Base-by-base conservation (phyloP, 2,329 filamentous ascomycete species). In the Penicillium sumatraense region DNA sequence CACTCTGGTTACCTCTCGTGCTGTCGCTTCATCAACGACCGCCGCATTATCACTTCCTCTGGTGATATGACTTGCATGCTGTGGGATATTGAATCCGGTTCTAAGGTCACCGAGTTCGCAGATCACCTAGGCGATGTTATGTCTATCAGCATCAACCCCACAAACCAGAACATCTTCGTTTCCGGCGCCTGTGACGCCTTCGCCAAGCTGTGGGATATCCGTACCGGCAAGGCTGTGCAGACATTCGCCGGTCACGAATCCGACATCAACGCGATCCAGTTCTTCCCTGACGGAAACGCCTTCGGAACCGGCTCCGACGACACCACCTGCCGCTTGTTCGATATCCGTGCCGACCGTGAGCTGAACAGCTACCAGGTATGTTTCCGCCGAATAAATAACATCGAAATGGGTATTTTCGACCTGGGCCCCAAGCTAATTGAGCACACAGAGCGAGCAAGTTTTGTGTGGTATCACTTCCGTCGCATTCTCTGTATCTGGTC, bases 41-140 rank as follows among this genome's bases (percentile, higher is more conserved):
- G 95, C 71, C 92, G 91, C 72, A 98, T 99, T 70, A 86, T 99
- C 62, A 99, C 95, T 57, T 98, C 95, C 0, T 99, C 95, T 2
- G 95, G 95, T 61, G 95, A 99, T 74, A 99, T 99, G 95, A 99
- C 95, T 49, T 99, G 95, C 77, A 97, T 98, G 89, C 90, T 98
- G 72, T 99, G 95, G 95, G 95, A 99, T 80, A 93, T 99, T 62
- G 95, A 99, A 79, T 96, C 93, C 0, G 95, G 95, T 54, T 91
- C 93, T 63, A 97, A 97, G 81, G 90, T 96, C 38, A 96, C 93
- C 71, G 95, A 99, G 75, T 99, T 98, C 67, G 95, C 95, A 71
- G 95, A 99, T 78, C 95, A 99, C 75, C 84, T 99, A 10, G 95
- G 95, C 73, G 95, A 99, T 72, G 95, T 99, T 66, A 99, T 99